Base-by-base conservation (phyloP, 2,329 filamentous ascomycete species). In the Botrytis fragariae region DNA sequence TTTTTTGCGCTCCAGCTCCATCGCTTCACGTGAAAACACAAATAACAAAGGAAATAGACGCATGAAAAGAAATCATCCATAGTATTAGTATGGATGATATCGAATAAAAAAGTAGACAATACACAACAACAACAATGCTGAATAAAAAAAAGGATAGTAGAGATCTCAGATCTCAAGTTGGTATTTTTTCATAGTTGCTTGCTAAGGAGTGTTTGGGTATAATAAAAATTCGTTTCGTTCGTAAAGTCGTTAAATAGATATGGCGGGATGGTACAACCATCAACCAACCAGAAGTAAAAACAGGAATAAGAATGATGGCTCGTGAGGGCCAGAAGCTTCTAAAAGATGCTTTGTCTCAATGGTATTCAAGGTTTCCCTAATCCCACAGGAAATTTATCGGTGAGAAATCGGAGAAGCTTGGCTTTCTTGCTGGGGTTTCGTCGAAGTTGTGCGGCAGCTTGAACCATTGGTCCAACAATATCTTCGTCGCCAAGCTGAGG, bases 401-500 rank as follows among this genome's bases (percentile, higher is more conserved):
- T 75, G 70, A 82, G 74, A 74, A 80, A 82, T 60, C 78, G 78
- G 68, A 81, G 72, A 44, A 82, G 61, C 69, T 79, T 80, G 22
- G 77, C 74, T 74, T 81, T 82, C 74, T 80, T 81, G 74, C 75
- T 78, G 10, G 78, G 78, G 59, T 69, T 79, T 39, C 77, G 74
- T 72, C 79, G 79, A 14, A 82, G 74, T 69, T 79, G 78, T 8
- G 79, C 77, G 14, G 80, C 75, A 25, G 80, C 77, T 74, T 81
- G 78, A 3, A 80, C 80, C 95, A 98, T 97, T 10, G 95, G 95
- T 1, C 95, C 95, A 62, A 98, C 94, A 80, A 98, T 97, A 82
- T 97, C 95, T 78, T 95, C 92, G 79, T 97, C 94, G 70, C 94
- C 94, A 45, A 95, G 88, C 78, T 91, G 90, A 37, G 94, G 94